Evolutionary conservation across 2,329 filamentous ascomycete genomes (phyloP), one percentile per base, ranked within the genome.

Genomic region (Aspergillus sp.): DNA sequence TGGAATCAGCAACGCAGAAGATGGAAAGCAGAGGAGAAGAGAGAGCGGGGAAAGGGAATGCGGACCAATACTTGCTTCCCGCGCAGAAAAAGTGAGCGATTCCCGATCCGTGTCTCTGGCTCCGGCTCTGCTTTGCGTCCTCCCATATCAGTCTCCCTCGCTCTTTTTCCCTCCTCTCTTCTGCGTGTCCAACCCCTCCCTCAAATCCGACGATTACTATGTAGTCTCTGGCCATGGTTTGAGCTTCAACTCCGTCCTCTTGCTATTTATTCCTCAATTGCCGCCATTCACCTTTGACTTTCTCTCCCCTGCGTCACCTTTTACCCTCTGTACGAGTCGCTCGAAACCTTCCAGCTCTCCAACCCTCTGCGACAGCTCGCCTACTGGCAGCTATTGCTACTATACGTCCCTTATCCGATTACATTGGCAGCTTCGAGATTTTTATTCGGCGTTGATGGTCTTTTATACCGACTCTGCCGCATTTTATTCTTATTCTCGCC

Each of bases 181-280:
- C 69, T 68, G 67, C 69, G 66, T 65, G 68, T 71, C 73, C 70
- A 71, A 67, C 66, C 65, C 71, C 69, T 71, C 69, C 62, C 68
- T 63, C 72, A 69, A 74, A 73, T 70, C 68, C 66, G 57, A 72
- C 66, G 71, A 77, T 72, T 78, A 78, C 73, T 78, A 78, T 78
- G 76, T 78, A 77, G 76, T 72, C 72, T 66, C 72, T 67, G 68
- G 71, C 71, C 72, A 67, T 71, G 61, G 53, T 65, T 67, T 64
- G 70, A 72, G 70, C 74, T 74, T 59, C 71, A 64, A 64, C 67
- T 67, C 57, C 58, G 59, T 68, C 62, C 58, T 58, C 52, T 53
- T 45, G 49, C 45, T 31, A 58, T 58, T 63, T 60, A 30, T 46
- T 53, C 69, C 62, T 58, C 69, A 70, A 73, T 72, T 74, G 71